phyloP scores from a whole-genome alignment of 1,284 basidiomycete species.

The Coniophora puteana region DNA sequence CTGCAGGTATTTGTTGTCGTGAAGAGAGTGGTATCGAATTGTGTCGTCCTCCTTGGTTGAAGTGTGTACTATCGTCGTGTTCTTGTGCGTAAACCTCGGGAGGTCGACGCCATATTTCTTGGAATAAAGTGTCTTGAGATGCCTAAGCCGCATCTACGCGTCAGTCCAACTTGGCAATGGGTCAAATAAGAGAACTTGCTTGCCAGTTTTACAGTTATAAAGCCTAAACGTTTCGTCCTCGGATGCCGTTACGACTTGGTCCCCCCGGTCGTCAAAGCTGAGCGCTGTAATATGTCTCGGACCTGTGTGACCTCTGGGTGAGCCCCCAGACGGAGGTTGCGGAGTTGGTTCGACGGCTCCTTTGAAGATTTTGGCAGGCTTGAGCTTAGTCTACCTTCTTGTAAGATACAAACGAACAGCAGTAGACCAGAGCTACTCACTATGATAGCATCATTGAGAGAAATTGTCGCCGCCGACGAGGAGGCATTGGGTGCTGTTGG shows the following conservation, averaged over 20 bases:
- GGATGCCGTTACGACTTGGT: slow-evolving; percentile 81
- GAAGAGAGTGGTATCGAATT: slow-evolving; percentile 90
- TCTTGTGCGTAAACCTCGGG: slow-evolving; percentile 92
- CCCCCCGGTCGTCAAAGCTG: slow-evolving; percentile 88
- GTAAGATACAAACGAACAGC: slow-evolving; percentile 1
- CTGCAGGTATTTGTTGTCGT: slow-evolving; percentile 94
- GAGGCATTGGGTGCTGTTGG: slow-evolving; percentile 20
- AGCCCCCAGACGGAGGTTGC: slow-evolving; percentile 43
- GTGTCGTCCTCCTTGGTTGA: slow-evolving; percentile 96
- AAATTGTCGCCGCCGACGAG: slow-evolving; percentile 29
- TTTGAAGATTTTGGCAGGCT: slow-evolving; percentile 89
- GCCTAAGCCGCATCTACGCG: slow-evolving; percentile 37
- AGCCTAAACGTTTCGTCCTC: slow-evolving; percentile 92
- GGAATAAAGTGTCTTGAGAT: slow-evolving; percentile 77
- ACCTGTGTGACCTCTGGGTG: slow-evolving; percentile 36
- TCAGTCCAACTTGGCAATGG: too few relatives aligned
- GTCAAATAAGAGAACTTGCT: slow-evolving; percentile 60
- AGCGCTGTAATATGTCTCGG: slow-evolving; percentile 82
- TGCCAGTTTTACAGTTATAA: slow-evolving; percentile 87
- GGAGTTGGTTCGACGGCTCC: slow-evolving; percentile 62
- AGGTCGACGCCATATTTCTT: slow-evolving; percentile 97
- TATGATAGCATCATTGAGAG: slow-evolving; percentile 43
- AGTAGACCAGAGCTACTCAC: slow-evolving; percentile 26
- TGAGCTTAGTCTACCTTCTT: slow-evolving; percentile 58
- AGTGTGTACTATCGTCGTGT: slow-evolving; percentile 82